Evolutionary conservation across 805 yeast genomes (phyloP), one percentile per base, ranked within the genome.

Genomic region (Schwanniomyces occidentalis): DNA sequence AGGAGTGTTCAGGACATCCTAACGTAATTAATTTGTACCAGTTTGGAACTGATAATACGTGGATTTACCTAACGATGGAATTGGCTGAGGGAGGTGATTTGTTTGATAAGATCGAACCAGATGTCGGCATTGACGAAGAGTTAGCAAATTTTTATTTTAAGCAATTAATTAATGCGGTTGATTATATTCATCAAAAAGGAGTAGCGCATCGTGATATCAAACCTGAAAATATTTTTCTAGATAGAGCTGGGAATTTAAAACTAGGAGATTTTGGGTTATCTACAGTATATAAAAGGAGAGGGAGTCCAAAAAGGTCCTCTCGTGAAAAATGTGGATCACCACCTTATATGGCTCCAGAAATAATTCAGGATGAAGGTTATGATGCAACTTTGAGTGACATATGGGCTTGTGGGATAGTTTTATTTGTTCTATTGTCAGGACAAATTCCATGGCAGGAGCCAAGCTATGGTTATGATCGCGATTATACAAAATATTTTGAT

Each of bases 261-360:
- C 80, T 91, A 40, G 98, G 98, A 8, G 99, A 91, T 65, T 91
- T 91, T 62, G 99, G 99, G 1, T 91, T 91, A 63, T 98, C 99
- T 4, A 73, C 98, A 41, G 85, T 89, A 53, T 71, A 93, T 64
- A 76, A 53, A 79, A 79, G 78, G 86, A 87, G 1, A 81, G 87
- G 87, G 87, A 81, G 76, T 76, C 3, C 47, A 70, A 70, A 21
- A 79, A 68, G 21, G 69, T 82, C 30, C 83, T 79, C 52, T 51
- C 79, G 17, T 74, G 82, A 49, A 75, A 93, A 51, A 46, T 91
- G 99, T 71, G 99, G 99, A 1, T 87, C 96, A 7, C 98, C 98
- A 2, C 73, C 93, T 28, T 91, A 93, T 62, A 93, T 91, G 98
- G 99, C 99, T 0, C 99, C 99, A 0, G 99, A 91, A 62, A 93